Conservation (phyloP, 305 asterid species). For the Petunia hybrid region DNA sequence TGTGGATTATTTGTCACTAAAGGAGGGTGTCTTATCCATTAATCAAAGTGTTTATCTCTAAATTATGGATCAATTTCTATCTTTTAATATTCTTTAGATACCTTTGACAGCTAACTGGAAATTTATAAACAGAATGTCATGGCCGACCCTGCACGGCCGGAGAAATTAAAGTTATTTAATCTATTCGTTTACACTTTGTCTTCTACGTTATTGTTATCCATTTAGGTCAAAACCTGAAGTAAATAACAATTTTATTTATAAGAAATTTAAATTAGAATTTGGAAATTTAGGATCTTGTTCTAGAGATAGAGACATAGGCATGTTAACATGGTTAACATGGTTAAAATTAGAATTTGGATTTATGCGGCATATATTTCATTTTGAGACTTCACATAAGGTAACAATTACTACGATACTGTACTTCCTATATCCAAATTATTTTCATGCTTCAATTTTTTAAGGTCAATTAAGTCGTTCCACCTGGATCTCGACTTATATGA, state of each 20-base stretch:
- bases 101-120: background rate
- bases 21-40: background rate
- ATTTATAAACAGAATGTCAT: background rate
- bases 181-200: background rate
- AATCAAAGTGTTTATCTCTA: conserved; percentile 15
- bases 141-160: conserved; percentile 11
- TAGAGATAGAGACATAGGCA: background rate
- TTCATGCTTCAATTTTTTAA: no score
- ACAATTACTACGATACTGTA: background rate
- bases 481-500: no score
- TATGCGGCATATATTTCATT: background rate
- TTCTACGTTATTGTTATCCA: background rate
- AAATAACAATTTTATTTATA: background rate
- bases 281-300: background rate
- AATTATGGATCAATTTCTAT: background rate
- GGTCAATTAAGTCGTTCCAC: no score
- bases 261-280: background rate
- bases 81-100: background rate
- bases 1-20: background rate
- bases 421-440: background rate
- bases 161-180: conserved; percentile 1
- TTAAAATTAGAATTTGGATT: background rate
- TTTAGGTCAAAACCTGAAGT: background rate
- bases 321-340: background rate
- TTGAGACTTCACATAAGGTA: conserved; percentile 3